Evolutionary conservation across 2,329 filamentous ascomycete genomes (phyloP), one percentile per base, ranked within the genome.

Genomic region (Cadophora malorum): DNA sequence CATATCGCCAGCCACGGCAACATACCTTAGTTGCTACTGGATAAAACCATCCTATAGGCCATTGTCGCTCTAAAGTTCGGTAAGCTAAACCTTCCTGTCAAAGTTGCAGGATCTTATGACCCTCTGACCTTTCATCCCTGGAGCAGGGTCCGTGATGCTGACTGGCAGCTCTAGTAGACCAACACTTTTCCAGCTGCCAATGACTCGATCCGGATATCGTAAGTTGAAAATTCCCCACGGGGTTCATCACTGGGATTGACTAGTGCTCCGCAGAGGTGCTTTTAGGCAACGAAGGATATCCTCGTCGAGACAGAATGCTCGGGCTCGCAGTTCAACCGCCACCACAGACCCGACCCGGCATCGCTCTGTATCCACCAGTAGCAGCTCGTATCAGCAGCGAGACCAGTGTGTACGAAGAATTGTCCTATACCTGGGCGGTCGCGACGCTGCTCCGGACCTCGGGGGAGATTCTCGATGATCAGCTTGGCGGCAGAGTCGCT

Each of bases 291-390:
- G 41, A 45, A 21, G 33, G 59, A 67, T 60, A 60, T 56, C 50
- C 33, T 45, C 67, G 61, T 56, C 33, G 52, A 47, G 49, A 64
- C 53, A 70, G 28, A 21, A 69, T 73, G 73, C 65, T 75, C 14
- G 67, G 62, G 49, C 62, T 77, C 19, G 73, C 72, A 50, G 73
- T 77, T 55, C 76, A 76, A 65, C 75, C 76, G 53, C 71, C 74
- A 23, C 64, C 67, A n/a, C 69, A 70, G 59, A 67, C 68, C 25
- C 68, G 71, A 28, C 70, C 72, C 35, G 74, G 74, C 9, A 66
- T 71, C 8, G 55, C 71, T 60, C 66, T 77, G 3, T 75, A 74
- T 53, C 74, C 75, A 58, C 76, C 76, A 55, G 50, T 75, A 8
- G 71, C 73, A 47, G 75, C 73, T 50, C 66, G 67, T 31, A 67